Evolutionary conservation across 2,329 filamentous ascomycete genomes (phyloP).

Genomic region (Lasiodiplodia citricola): DNA sequence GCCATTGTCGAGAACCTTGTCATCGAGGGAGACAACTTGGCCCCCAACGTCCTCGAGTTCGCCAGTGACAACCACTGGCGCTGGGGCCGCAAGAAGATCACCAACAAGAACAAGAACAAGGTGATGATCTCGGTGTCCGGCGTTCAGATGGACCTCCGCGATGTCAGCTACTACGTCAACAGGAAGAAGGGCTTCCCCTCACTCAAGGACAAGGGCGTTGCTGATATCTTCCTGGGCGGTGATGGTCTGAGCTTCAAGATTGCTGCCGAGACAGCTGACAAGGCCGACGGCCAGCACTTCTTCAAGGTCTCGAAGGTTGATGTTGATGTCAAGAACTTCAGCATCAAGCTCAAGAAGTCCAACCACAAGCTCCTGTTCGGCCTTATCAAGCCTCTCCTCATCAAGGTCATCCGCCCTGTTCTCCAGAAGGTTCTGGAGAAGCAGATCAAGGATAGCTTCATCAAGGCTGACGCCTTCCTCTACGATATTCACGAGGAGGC

Average conservation of each 20-base stretch:
- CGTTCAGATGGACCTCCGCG: conserved; percentile 85
- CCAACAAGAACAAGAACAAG: conserved; percentile 81
- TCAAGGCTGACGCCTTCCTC: conserved; percentile 72
- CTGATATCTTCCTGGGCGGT: conserved; percentile 86
- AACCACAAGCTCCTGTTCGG: conserved; percentile 91
- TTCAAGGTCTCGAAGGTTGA: conserved; percentile 93
- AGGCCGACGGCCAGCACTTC: conserved; percentile 77
- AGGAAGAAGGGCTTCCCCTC: conserved; percentile 92
- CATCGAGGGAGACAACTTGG: conserved; percentile 94
- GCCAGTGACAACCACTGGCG: conserved; percentile 92
- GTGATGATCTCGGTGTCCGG: conserved; percentile 86
- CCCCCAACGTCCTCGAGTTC: conserved; percentile 89
- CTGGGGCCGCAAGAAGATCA: conserved; percentile 87
- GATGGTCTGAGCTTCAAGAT: conserved; percentile 91
- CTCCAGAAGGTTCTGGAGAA: conserved; percentile 89
- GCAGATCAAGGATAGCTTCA: conserved; percentile 82
- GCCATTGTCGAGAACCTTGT: conserved; percentile 92
- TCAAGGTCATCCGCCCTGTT: conserved; percentile 82
- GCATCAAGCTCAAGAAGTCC: conserved; percentile 91
- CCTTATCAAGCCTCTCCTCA: conserved; percentile 83
- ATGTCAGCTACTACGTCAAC: conserved; percentile 94
- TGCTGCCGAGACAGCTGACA: conserved; percentile 80
- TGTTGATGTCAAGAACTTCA: conserved; percentile 79
- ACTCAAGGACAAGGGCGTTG: conserved; percentile 84
- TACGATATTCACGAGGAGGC: conserved; percentile 85